Evolutionary conservation across 441 rosid species (phyloP), one percentile per base, ranked within the genome.

Genomic region (Erysimum cheiri): DNA sequence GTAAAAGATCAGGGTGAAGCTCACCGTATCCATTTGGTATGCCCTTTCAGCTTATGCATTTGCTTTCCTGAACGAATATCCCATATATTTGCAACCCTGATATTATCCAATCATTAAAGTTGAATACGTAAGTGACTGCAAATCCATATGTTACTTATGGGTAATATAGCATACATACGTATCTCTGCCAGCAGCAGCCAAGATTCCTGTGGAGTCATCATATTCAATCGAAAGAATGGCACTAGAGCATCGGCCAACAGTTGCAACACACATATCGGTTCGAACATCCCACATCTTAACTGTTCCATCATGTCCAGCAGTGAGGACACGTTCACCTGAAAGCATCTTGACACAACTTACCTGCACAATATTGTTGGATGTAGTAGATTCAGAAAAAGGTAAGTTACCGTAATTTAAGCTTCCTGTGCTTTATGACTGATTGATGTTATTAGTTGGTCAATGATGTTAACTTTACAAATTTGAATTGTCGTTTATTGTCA

Each of bases 241-340:
- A 76, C 96, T 88, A 35, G 93, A 79, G 82, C 88, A 90, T 69
- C 97, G 97, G 64, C 99, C 98, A 67, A 95, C 99, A 62, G 99
- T 95, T 76, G 99, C 97, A 64, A 92, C 98, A 72, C 96, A 95
- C 77, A 90, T 88, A 81, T 92, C 99, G 24, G 96, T 90, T 80
- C 99, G 82, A 74, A 95, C 97, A 85, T 95, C 99, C 99, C 99
- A 95, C 98, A 92, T 92, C 85, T 90, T 95, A 63, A 95, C 91
- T 39, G 96, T 90, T 77, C 99, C 99, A 85, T 93, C 99, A 76
- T 92, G 91, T 61, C 93, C 82, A 79, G 99, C 85, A 47, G 97
- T 89, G 69, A 95, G 98, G 60, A 95, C 99, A 53, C 98, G 91
- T 79, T 95, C 99, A 36, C 98, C 99, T 24, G 99, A 92, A 69